These are phyloP conservation scores for Lipomyces mesembrius DNA, from an alignment of 805 yeast genomes.

Conservation along the genomic window DNA sequence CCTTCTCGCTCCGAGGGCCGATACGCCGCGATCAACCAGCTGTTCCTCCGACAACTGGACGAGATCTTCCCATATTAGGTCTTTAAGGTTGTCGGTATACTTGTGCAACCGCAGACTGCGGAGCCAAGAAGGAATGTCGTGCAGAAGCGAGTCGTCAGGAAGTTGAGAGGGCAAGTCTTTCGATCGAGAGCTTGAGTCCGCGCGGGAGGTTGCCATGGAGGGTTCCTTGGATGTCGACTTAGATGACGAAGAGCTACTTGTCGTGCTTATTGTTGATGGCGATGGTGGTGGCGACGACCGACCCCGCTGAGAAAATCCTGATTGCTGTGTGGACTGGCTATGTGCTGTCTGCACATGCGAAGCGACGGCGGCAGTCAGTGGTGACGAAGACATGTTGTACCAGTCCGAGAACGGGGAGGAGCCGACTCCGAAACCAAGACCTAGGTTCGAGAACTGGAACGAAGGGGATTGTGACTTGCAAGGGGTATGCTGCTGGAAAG, in stretches of 20 bases:
- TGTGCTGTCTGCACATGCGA: background rate
- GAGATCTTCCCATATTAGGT: slow-evolving; percentile 77
- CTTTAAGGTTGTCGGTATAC: slow-evolving; percentile 82
- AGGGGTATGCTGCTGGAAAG: slow-evolving; percentile 7
- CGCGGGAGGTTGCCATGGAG: slow-evolving; percentile 39
- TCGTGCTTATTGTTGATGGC: slow-evolving; percentile 5
- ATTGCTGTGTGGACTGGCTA: background rate
- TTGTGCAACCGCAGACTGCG: slow-evolving; percentile 88
- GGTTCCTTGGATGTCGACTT: slow-evolving; percentile 54
- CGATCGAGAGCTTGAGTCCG: background rate
- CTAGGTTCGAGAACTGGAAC: slow-evolving; percentile 1
- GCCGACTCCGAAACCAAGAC: background rate
- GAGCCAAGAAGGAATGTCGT: slow-evolving; percentile 90
- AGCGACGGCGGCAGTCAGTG: background rate
- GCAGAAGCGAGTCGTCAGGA: slow-evolving; percentile 49
- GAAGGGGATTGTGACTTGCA: slow-evolving; percentile 5
- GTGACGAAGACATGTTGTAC: slow-evolving; percentile 10
- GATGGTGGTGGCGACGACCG: slow-evolving; percentile 9
- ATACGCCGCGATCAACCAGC: slow-evolving; percentile 79
- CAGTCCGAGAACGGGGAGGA: slow-evolving; percentile 20
- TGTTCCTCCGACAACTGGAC: slow-evolving; percentile 69
- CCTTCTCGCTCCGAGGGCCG: slow-evolving; percentile 94
- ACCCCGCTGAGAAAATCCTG: background rate
- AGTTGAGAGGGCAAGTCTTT: slow-evolving; percentile 4
- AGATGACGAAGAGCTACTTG: background rate